Conservation (phyloP, 805 yeast species). For the Pichia nakasei region DNA sequence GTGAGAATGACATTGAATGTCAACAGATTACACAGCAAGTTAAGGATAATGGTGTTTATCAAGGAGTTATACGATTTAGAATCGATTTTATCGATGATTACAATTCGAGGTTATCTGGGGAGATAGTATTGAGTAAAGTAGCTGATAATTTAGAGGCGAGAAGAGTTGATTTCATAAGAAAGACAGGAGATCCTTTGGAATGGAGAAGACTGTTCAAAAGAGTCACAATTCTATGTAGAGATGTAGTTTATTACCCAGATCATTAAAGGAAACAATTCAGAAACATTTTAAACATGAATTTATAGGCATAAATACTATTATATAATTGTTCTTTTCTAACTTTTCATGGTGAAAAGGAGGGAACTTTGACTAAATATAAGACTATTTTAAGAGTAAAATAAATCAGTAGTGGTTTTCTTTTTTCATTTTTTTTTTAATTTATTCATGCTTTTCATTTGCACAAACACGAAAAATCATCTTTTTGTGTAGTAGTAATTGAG, state of each 20-base stretch:
- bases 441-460: too few relatives aligned
- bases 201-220: conserved; percentile 62
- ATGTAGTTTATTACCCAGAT: conserved; percentile 33
- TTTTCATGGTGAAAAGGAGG: too few relatives aligned
- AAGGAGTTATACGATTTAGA: conserved; percentile 29
- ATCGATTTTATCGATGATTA: conserved; percentile 37
- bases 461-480: too few relatives aligned
- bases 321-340: too few relatives aligned
- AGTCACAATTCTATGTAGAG: conserved; percentile 48
- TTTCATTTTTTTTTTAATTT: too few relatives aligned
- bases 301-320: too few relatives aligned
- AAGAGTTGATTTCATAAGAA: conserved; percentile 45
- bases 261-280: too few relatives aligned
- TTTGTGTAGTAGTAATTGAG: too few relatives aligned
- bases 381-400: too few relatives aligned
- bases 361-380: too few relatives aligned
- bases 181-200: conserved; percentile 61
- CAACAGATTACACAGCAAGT: conserved; percentile 16
- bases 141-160: conserved; percentile 32
- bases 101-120: conserved; percentile 38
- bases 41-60: conserved; percentile 21
- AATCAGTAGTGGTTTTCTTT: too few relatives aligned
- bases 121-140: conserved; percentile 33
- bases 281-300: too few relatives aligned
- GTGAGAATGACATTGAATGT: conserved; percentile 13